phyloP scores from a whole-genome alignment of 2,329 filamentous ascomycete species.

The Didymella segeticola region DNA sequence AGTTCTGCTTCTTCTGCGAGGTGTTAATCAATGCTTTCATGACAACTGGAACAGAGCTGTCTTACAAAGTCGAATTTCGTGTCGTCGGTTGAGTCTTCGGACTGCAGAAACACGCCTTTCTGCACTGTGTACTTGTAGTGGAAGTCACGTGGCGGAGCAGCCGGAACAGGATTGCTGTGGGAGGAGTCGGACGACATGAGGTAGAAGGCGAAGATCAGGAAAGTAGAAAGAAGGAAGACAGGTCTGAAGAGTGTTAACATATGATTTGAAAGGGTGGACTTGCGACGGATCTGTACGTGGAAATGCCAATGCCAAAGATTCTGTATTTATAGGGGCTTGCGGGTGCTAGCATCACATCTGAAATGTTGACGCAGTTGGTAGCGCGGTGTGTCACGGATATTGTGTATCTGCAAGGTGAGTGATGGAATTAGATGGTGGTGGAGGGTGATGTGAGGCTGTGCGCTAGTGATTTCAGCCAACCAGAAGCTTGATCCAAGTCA shows the following conservation, averaged over 20 bases:
- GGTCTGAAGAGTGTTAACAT: slow-evolving; percentile 13
- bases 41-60: background rate
- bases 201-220: slow-evolving; percentile 18
- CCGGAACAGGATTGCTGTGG: background rate
- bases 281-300: background rate
- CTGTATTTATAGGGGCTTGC: background rate
- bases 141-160: slow-evolving; percentile 16
- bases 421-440: background rate
- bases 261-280: background rate
- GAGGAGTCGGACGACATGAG: slow-evolving; percentile 7
- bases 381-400: background rate
- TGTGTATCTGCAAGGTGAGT: background rate
- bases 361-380: too few relatives aligned
- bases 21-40: background rate
- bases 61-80: slow-evolving; percentile 68
- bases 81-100: slow-evolving; percentile 63
- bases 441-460: background rate
- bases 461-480: slow-evolving; percentile 11
- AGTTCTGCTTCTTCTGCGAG: slow-evolving; percentile 63
- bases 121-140: slow-evolving; percentile 67
- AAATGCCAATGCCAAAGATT: background rate
- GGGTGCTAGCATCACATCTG: background rate
- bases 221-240: slow-evolving; percentile 19
- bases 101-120: slow-evolving; percentile 69
- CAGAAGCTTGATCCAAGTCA: background rate